Base-by-base conservation (phyloP, 352 stramenopile genomes). In the Phytophthora brassicae region DNA sequence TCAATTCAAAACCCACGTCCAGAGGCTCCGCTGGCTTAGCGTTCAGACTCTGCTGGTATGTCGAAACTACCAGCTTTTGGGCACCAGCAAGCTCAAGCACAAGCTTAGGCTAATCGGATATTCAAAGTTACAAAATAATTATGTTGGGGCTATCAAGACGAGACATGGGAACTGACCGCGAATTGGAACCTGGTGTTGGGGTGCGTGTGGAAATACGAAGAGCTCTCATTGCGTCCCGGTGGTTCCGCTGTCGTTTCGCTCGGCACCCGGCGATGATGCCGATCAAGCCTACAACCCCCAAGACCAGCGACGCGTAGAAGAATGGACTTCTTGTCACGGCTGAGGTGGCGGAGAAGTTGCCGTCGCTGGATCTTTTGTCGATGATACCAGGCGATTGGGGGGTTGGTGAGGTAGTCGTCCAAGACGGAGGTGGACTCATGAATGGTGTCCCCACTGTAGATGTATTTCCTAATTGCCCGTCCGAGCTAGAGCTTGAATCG, bases 251-350 rank as follows among this genome's bases (percentile, higher is more conserved):
- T 16, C 57, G 62, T 26, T 75, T 73, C 11, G 66, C 61, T 45
- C 63, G 57, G 36, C 68, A 68, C n/a, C 49, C 66, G 42, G 61
- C 43, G 16, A 69, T 43, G 39, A 65, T 23, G 2, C 70, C 62
- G 39, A 64, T 52, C 22, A 72, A 33, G 17, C 66, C 59, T 14
- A 53, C 55, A 26, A 68, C 35, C 7, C 33, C 66, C 14, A 90
- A 63, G 14, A 84, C 26, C 23, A 85, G 49, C 1, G 69, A 57
- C 3, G 64, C 72, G 31, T 85, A 70, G 47, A 86, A 85, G 14
- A 89, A 58, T 19, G 75, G 79, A 17, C 60, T 80, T 35, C 57
- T 75, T 11, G 42, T 45, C 31, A 74, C 44, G 11, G 43, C 11
- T 35, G 66, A 66, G 29, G 55, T 74, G 11, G 44, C 49, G 6